These are phyloP conservation scores for Pyrus bretschneideri DNA, from an alignment of 306 rosid genomes.

Conservation along the genomic window DNA sequence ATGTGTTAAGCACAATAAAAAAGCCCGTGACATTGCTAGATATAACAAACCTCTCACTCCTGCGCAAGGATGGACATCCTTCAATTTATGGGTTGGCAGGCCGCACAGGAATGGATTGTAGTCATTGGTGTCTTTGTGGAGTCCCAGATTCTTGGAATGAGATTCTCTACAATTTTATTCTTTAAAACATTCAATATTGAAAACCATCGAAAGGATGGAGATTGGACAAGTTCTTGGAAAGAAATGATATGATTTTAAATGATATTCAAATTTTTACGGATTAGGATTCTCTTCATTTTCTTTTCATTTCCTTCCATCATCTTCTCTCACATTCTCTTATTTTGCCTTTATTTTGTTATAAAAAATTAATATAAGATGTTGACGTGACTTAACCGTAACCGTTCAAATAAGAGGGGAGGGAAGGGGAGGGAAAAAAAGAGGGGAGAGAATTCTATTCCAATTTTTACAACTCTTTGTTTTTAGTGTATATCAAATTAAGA, in stretches of 20 bases:
- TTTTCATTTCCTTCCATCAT: too few species aligned
- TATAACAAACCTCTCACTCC: constrained; percentile 61
- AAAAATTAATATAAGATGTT: too few species aligned
- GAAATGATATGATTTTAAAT: not conserved
- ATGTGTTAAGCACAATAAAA: constrained; percentile 39
- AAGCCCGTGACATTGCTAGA: constrained; percentile 66
- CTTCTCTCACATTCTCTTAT: too few species aligned
- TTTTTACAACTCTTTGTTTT: not conserved
- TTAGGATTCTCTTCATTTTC: too few species aligned
- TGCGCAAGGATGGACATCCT: constrained; percentile 88
- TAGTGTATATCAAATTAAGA: too few species aligned
- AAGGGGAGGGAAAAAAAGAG: too few species aligned
- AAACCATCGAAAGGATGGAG: not conserved
- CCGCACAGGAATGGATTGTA: constrained; percentile 49
- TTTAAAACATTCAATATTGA: constrained; percentile 10
- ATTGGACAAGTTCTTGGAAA: not conserved
- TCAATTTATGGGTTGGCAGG: constrained; percentile 65
- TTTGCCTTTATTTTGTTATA: too few species aligned
- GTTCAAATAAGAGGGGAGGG: too few species aligned
- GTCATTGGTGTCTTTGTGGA: constrained; percentile 94
- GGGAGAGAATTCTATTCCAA: not conserved
- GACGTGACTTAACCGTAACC: too few species aligned
- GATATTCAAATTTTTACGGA: not conserved
- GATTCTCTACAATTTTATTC: constrained; percentile 60
- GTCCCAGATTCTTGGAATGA: constrained; percentile 96